These are phyloP conservation scores for Fragaria ananassa DNA, from an alignment of 306 rosid genomes.

Conservation along the genomic window DNA sequence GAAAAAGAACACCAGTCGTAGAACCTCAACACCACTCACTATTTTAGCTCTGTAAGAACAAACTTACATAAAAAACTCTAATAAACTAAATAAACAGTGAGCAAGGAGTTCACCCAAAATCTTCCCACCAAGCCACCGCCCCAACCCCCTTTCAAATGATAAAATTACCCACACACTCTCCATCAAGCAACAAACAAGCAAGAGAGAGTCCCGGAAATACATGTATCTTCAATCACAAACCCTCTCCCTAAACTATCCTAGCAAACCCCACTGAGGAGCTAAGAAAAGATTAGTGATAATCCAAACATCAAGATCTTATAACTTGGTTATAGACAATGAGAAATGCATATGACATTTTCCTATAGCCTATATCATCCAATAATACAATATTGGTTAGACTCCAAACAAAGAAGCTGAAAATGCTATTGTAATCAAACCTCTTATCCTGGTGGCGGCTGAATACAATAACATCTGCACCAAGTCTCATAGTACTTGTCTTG, in stretches of 20 bases:
- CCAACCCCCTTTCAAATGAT: neutral
- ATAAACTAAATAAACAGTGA: neutral
- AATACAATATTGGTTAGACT: neutral
- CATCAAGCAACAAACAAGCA: neutral
- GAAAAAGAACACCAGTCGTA: neutral
- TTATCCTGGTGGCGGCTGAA: slow-evolving; percentile 62
- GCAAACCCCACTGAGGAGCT: neutral
- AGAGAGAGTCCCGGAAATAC: neutral
- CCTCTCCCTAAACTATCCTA: neutral
- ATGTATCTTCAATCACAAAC: neutral
- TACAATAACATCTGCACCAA: slow-evolving; percentile 91
- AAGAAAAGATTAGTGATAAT: neutral
- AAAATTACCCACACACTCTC: neutral
- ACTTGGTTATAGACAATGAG: neutral
- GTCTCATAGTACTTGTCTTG: slow-evolving; percentile 97
- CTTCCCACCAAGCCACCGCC: neutral
- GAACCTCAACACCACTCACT: neutral
- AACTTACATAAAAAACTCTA: neutral
- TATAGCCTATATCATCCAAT: neutral
- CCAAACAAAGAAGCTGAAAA: neutral
- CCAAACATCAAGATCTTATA: neutral
- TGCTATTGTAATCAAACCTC: slow-evolving; percentile 42
- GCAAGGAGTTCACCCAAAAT: neutral
- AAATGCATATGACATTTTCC: neutral
- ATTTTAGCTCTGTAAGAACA: neutral